These are phyloP conservation scores for Claviceps sp. DNA, from an alignment of 2,329 filamentous ascomycete species.

Conservation along the genomic window DNA sequence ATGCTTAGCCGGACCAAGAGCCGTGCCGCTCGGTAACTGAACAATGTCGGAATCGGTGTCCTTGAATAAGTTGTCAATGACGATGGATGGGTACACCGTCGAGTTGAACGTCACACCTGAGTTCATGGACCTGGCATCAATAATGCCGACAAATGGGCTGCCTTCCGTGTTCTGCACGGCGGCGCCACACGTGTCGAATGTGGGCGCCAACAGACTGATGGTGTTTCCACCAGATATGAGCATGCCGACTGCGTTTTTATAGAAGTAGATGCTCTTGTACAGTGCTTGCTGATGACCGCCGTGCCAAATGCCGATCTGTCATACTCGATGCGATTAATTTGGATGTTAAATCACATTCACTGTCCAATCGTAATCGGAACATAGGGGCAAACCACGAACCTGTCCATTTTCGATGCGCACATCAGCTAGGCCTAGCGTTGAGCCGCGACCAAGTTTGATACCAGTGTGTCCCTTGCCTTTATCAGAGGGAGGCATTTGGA, in stretches of 20 bases:
- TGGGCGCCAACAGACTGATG: conserved; percentile 25
- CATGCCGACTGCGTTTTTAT: conserved; percentile 24
- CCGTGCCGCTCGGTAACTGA: conserved; percentile 17
- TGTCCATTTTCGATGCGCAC: conserved; percentile 26
- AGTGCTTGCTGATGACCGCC: conserved; percentile 30
- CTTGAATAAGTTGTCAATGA: conserved; percentile 30
- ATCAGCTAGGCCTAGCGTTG: conserved; percentile 27
- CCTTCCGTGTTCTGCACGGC: conserved; percentile 24
- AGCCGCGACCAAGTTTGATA: conserved; percentile 26
- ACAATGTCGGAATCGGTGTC: conserved; percentile 25
- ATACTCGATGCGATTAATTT: not conserved
- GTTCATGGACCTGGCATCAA: conserved; percentile 27
- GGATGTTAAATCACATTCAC: no score
- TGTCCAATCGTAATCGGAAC: not conserved
- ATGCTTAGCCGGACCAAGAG: conserved; percentile 17
- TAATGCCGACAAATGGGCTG: conserved; percentile 25
- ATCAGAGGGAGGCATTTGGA: conserved; percentile 23
- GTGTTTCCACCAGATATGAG: conserved; percentile 20
- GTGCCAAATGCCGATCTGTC: conserved; percentile 28
- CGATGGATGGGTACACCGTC: conserved; percentile 24
- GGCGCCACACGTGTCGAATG: conserved; percentile 26
- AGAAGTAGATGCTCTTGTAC: conserved; percentile 31
- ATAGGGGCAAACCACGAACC: not conserved
- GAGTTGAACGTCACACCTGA: conserved; percentile 27
- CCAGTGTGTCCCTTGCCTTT: conserved; percentile 27